Conservation (phyloP, 2,329 filamentous ascomycete species). For the Chalara sp. region DNA sequence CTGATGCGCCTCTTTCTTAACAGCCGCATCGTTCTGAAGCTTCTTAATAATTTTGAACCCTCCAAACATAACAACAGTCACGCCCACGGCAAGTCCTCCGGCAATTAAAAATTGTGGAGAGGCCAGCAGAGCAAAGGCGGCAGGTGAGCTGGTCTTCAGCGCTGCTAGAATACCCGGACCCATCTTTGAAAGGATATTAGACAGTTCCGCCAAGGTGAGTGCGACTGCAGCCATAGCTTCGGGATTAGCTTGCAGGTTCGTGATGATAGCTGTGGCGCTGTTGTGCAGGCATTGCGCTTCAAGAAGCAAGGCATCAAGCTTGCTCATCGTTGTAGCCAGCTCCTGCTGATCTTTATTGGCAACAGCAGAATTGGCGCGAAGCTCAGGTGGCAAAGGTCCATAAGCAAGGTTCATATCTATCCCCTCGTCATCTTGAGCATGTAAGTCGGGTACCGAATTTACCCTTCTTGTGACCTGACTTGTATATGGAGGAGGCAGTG, state of each 20-base stretch:
- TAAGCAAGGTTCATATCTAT: slow-evolving; percentile 93
- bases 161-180: slow-evolving; percentile 70
- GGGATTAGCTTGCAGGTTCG: slow-evolving; percentile 72
- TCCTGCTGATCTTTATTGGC: slow-evolving; percentile 37
- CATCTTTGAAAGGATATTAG: slow-evolving; percentile 73
- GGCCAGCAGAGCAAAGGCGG: slow-evolving; percentile 77
- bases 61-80: slow-evolving; percentile 93
- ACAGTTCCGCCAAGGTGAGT: slow-evolving; percentile 86
- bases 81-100: slow-evolving; percentile 78
- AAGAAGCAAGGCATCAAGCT: slow-evolving; percentile 70
- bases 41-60: slow-evolving; percentile 97
- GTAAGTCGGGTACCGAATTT: slow-evolving; percentile 17
- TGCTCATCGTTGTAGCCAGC: slow-evolving; percentile 61
- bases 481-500: slow-evolving; percentile 15
- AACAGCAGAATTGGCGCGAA: slow-evolving; percentile 25
- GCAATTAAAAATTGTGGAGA: slow-evolving; percentile 94
- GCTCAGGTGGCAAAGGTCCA: slow-evolving; percentile 69
- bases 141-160: slow-evolving; percentile 75
- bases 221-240: slow-evolving; percentile 92
- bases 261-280: slow-evolving; percentile 74
- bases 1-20: slow-evolving; percentile 15
- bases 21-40: slow-evolving; percentile 45
- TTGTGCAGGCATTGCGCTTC: slow-evolving; percentile 88
- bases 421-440: slow-evolving; percentile 27
- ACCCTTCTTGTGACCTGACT: slow-evolving; percentile 7